These are phyloP conservation scores for Hyaloscypha finlandica DNA, from an alignment of 495 filamentous ascomycete genomes.

Conservation along the genomic window DNA sequence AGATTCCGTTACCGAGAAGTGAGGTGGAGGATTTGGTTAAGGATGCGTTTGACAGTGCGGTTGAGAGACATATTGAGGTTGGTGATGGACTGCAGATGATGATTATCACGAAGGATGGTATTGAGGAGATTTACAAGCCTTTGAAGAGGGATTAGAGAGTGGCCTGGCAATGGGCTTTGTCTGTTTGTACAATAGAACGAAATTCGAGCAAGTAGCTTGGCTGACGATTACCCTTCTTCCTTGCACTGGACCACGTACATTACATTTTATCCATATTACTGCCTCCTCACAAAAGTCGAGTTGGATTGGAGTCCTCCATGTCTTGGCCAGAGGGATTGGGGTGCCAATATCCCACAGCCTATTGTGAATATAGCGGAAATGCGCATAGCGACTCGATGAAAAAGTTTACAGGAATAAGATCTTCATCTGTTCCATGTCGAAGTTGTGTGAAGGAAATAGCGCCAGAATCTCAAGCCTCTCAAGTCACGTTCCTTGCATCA, in stretches of 20 bases:
- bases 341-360: no score
- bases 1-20: constrained; percentile 62
- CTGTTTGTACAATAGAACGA: constrained; percentile 19
- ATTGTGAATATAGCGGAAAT: no score
- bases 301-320: no score
- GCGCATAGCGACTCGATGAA: no score
- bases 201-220: constrained; percentile 2
- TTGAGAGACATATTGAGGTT: constrained; percentile 98
- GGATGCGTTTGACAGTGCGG: constrained; percentile 96
- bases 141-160: constrained; percentile 82
- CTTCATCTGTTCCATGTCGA: no score
- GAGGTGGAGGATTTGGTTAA: constrained; percentile 85
- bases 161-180: neutral
- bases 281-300: no score
- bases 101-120: constrained; percentile 82
- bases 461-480: no score
- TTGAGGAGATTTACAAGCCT: constrained; percentile 79
- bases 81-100: constrained; percentile 96
- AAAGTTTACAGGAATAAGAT: no score
- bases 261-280: no score
- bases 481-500: no score
- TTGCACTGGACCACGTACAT: neutral
- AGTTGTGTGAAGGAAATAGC: no score
- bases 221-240: neutral
- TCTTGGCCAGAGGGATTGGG: no score